Evolutionary conservation across 805 yeast species (phyloP).

Genomic region (Helenozyma rhizophorensis): DNA sequence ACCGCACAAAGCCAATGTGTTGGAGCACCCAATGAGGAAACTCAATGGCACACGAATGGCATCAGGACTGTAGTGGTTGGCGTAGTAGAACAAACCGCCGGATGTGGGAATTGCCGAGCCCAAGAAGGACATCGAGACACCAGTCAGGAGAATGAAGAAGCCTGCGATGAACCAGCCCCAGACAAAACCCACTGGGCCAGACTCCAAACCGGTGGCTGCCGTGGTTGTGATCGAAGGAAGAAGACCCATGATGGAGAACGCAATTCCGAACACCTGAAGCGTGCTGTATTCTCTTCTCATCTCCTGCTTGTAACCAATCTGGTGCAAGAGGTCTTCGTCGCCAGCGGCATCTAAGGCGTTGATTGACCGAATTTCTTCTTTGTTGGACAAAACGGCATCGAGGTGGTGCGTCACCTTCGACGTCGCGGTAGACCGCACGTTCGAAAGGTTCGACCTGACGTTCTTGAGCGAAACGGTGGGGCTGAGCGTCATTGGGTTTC

Average conservation of each 20-base stretch:
- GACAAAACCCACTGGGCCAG: slow-evolving; percentile 8
- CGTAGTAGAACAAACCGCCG: slow-evolving; percentile 10
- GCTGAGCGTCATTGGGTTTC: no score
- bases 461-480: no score
- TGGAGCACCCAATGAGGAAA: slow-evolving; percentile 56
- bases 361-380: slow-evolving; percentile 5
- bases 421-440: slow-evolving; percentile 1
- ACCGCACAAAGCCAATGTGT: slow-evolving; percentile 59
- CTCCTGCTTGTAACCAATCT: slow-evolving; percentile 7
- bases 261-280: slow-evolving; percentile 5
- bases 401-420: slow-evolving; percentile 1
- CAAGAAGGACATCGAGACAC: slow-evolving; percentile 8
- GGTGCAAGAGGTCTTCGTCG: slow-evolving; percentile 4
- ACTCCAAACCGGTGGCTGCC: slow-evolving; percentile 5
- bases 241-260: slow-evolving; percentile 6
- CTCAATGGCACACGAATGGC: slow-evolving; percentile 5
- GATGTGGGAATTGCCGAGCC: slow-evolving; percentile 10
- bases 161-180: slow-evolving; percentile 10
- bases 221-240: slow-evolving; percentile 6
- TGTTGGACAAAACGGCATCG: slow-evolving; percentile 1
- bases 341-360: slow-evolving; percentile 5
- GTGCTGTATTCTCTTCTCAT: slow-evolving; percentile 3
- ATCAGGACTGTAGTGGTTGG: slow-evolving; percentile 7
- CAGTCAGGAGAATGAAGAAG: slow-evolving; percentile 5
- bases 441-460: not conserved